Conservation (phyloP, 1,284 basidiomycete species). For the Ganoderma boninense region DNA sequence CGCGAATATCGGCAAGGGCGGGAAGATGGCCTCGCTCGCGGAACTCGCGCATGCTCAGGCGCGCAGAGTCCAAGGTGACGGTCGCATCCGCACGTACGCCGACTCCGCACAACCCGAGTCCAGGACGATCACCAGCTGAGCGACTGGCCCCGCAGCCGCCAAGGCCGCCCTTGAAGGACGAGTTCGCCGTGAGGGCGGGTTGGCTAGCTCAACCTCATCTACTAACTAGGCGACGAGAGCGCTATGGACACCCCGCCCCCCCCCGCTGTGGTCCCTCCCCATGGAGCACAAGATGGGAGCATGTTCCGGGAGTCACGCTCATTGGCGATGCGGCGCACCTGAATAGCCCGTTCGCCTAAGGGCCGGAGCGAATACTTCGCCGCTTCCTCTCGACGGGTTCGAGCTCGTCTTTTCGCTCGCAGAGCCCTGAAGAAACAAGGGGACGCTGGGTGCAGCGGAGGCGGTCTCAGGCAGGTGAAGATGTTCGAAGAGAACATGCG, state of each 20-base stretch:
- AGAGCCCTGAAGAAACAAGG: neutral
- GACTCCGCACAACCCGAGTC: slow-evolving; percentile 11
- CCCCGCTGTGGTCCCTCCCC: slow-evolving; percentile 21
- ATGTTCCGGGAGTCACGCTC: slow-evolving; percentile 35
- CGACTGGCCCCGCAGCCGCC: slow-evolving; percentile 18
- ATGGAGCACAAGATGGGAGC: slow-evolving; percentile 22
- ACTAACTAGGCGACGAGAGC: slow-evolving; percentile 17
- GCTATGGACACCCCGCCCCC: slow-evolving; percentile 23
- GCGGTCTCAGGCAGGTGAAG: slow-evolving; percentile 15
- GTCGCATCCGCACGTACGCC: slow-evolving; percentile 23
- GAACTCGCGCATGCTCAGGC: slow-evolving; percentile 12
- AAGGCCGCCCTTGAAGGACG: slow-evolving; percentile 12
- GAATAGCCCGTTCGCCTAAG: slow-evolving; percentile 56
- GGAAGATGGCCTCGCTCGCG: slow-evolving; percentile 6
- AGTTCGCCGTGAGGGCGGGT: slow-evolving; percentile 23
- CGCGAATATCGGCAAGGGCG: slow-evolving; percentile 21
- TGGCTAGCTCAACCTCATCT: slow-evolving; percentile 24
- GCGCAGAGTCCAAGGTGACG: slow-evolving; percentile 12
- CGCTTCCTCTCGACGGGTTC: slow-evolving; percentile 41
- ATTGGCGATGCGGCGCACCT: slow-evolving; percentile 58
- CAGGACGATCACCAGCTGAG: slow-evolving; percentile 18
- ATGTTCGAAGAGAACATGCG: slow-evolving; percentile 17
- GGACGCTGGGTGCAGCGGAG: neutral
- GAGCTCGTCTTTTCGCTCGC: slow-evolving; percentile 37
- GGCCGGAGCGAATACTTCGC: slow-evolving; percentile 56